Percentiles rank a stretch among this genome's conserved stretches.
Evolutionary conservation across 768 basidiomycete species (phyloP).

Genomic region (Artomyces pyxidatus): DNA sequence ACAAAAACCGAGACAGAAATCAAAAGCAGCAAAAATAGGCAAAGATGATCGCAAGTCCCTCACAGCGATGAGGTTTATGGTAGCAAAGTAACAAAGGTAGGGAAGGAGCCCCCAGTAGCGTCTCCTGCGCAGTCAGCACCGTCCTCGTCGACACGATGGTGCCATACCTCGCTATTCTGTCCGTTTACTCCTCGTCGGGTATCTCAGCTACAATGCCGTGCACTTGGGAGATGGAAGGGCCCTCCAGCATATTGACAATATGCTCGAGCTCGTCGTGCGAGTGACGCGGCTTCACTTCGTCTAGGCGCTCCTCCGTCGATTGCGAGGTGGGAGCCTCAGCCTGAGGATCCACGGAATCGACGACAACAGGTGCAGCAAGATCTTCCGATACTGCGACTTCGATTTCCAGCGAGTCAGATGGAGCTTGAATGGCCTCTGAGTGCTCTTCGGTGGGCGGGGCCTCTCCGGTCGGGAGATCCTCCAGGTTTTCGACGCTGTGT

Average conservation of each 20-base stretch:
- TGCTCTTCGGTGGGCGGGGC: slow-evolving; percentile 2
- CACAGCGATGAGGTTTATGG: too few species aligned
- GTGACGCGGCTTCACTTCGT: slow-evolving; percentile 15
- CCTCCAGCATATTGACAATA: slow-evolving; percentile 60
- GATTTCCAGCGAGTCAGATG: not conserved
- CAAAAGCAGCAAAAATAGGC: too few species aligned
- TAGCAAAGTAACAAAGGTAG: too few species aligned
- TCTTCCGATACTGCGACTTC: slow-evolving; percentile 8
- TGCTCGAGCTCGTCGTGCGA: slow-evolving; percentile 46
- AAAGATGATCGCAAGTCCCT: too few species aligned
- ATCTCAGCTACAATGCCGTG: slow-evolving; percentile 36
- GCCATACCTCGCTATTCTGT: too few species aligned
- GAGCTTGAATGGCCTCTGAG: slow-evolving; percentile 1
- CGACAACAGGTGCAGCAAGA: not conserved
- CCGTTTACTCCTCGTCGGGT: slow-evolving; percentile 46
- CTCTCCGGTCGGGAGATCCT: slow-evolving; percentile 6
- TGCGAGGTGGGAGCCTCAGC: slow-evolving; percentile 1
- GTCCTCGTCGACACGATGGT: too few species aligned
- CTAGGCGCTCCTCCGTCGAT: slow-evolving; percentile 13
- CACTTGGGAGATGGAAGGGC: slow-evolving; percentile 19
- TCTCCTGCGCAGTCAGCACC: too few species aligned
- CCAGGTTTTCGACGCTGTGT: slow-evolving; percentile 11
- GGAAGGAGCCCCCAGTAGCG: too few species aligned
- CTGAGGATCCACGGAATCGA: slow-evolving; percentile 8
- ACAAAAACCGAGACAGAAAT: too few species aligned